Evolutionary conservation across 306 rosid species (phyloP).

Genomic region (Castanopsis chinensis): DNA sequence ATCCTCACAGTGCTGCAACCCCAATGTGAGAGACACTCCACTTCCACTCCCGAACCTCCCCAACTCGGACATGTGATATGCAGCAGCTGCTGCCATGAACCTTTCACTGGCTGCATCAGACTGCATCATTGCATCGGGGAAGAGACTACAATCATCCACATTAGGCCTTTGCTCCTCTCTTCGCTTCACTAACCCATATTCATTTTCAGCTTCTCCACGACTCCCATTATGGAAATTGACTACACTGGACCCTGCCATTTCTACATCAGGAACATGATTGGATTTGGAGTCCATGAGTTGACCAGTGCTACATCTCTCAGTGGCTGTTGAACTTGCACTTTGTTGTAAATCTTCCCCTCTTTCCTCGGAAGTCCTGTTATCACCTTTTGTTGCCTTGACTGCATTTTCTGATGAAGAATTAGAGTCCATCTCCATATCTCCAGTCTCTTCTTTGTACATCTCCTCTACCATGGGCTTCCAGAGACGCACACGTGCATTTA

Average conservation of each 20-base stretch:
- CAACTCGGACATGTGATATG: conserved; percentile 62
- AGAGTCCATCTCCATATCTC: conserved; percentile 60
- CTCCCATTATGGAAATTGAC: conserved; percentile 31
- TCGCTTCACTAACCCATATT: conserved; percentile 38
- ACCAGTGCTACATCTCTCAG: conserved; percentile 46
- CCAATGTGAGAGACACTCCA: conserved; percentile 71
- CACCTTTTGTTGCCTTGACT: conserved; percentile 46
- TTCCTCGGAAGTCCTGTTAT: conserved; percentile 42
- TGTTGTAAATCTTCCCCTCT: conserved; percentile 58
- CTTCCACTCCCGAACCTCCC: conserved; percentile 50
- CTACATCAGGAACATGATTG: conserved; percentile 39
- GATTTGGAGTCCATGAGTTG: conserved; percentile 49
- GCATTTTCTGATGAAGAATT: conserved; percentile 66
- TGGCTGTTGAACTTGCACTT: conserved; percentile 40
- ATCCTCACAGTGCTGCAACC: conserved; percentile 76
- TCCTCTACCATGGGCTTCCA: conserved; percentile 96
- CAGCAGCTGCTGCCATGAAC: conserved; percentile 45
- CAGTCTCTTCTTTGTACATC: conserved; percentile 80
- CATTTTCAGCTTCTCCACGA: conserved; percentile 33
- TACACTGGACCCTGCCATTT: conserved; percentile 38
- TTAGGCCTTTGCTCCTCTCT: conserved; percentile 45
- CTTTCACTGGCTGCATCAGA: conserved; percentile 40
- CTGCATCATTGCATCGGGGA: conserved; percentile 40
- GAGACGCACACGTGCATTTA: conserved; percentile 82
- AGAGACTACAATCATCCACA: conserved; percentile 42